Evolutionary conservation across 352 stramenopile species (phyloP), one percentile per base, ranked within the genome.

Genomic region (Phytophthora podocarpi): DNA sequence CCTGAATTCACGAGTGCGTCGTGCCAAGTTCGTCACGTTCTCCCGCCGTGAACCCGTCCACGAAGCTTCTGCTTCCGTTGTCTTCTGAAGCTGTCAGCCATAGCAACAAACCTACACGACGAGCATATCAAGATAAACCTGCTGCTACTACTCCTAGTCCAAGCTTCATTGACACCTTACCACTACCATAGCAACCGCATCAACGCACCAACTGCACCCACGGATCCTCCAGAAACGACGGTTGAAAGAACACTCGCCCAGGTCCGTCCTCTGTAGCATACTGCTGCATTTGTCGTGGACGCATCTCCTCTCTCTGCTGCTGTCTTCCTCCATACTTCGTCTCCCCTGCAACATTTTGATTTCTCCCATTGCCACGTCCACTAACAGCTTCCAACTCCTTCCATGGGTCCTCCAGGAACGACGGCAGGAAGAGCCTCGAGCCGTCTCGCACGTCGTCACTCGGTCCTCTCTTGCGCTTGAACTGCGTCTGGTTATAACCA

Each of bases 361-460:
- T 26, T 54, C 39, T 43, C 20, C 20, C 10, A 18, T 20, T 40
- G 11, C 7, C 21, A 1, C 15, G 15, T 15, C 24, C 24, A 31
- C 24, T 23, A 7, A 40, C 31, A 6, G 27, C 34, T 32, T 81
- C 58, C 28, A 91, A 48, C 3, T 70, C 40, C 30, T 66, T 68
- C 83, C 83, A 92, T 15, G 83, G 83, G 42, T 92, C 76, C 52
- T 89, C 67, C 24, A 92, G 64, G 41, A 75, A 90, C 21, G 83
- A 92, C 21, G 74, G 69, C 64, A 85, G 26, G 59, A 89, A 92
- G 50, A 91, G 87, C 11, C 77, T 72, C 27, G 75, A 73, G 0
- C 57, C 58, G 21, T 84, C 74, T 12, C 30, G 66, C n/a, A 55
- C 52, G n/a, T 82, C 78, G 16, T 80, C 71, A 37, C 68, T 86